Base-by-base conservation (phyloP, 345 rosid species). In the Gossypium bickii region DNA sequence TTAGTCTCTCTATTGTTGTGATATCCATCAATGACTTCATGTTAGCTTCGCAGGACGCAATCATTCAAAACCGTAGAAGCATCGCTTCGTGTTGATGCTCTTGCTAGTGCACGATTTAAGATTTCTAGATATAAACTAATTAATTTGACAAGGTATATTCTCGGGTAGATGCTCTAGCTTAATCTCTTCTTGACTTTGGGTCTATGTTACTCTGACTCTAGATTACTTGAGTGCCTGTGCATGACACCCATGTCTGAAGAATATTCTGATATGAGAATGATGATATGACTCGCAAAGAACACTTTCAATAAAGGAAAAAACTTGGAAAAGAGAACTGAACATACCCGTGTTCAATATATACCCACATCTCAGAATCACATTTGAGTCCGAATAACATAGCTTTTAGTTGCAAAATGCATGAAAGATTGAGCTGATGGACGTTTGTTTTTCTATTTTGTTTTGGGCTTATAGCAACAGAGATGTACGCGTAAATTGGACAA, bases 101-200 rank as follows among this genome's bases (percentile, higher is more conserved):
- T 94, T 43, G 98, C 95, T 71, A 94, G 98, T 87, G 97, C 97
- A n/a, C 94, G 97, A 72, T 92, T 90, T 80, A 94, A 89, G 87
- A 87, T 92, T 72, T 92, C 98, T 45, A 82, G 96, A 73, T 88
- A 98, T 71, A 92, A 94, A 67, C 85, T 94, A 74, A 92, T 88
- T 70, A 85, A 85, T 79, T 76, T 91, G 78, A 94, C 89, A 78
- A 84, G 98, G 97, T 89, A 86, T 58, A 15, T 38, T 55, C 62
- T 29, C 72, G 41, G 7, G 41, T 5, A 4, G 41, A 34, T 34
- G 41, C 41, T 5, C 41, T 34, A 4, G 7, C 41, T 34, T 34
- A 34, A 34, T 34, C 41, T 34, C 7, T 34, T 34, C 41, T 34
- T 34, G 41, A 34, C 41, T 34, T 34, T 34, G 41, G 41, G 7